phyloP scores from a whole-genome alignment of 2,329 filamentous ascomycete genomes.

The Cercospora sp. region DNA sequence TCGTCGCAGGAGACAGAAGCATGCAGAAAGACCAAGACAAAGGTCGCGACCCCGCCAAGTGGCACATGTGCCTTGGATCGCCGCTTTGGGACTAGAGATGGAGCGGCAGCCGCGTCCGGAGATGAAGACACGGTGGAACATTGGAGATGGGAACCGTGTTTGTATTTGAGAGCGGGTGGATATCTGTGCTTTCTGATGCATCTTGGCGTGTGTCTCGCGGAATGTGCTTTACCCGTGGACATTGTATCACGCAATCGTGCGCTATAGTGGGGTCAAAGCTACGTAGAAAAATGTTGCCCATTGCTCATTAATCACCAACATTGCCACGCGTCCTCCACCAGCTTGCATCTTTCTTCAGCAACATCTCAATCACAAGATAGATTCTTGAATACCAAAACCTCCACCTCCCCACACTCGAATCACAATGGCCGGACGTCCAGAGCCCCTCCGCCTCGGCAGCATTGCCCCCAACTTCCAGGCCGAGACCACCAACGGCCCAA shows the following conservation, averaged over 20 bases:
- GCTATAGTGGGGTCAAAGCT: slow-evolving; percentile 2
- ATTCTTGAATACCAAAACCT: slow-evolving; percentile 21
- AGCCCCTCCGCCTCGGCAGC: slow-evolving; percentile 63
- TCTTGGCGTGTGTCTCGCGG: background rate
- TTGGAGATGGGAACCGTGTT: too few species aligned
- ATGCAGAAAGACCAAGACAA: background rate
- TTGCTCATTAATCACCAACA: slow-evolving; percentile 4
- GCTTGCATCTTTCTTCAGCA: background rate
- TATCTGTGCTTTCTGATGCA: too few species aligned
- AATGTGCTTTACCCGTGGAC: background rate
- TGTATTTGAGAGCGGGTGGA: background rate
- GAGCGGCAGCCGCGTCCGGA: background rate
- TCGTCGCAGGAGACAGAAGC: background rate
- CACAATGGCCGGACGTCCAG: slow-evolving; percentile 15
- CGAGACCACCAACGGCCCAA: slow-evolving; percentile 64
- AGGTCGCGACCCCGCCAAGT: background rate
- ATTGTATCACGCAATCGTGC: slow-evolving; percentile 8
- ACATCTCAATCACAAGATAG: background rate
- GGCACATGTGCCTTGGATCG: background rate
- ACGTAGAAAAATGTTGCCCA: slow-evolving; percentile 7
- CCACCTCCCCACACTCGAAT: background rate
- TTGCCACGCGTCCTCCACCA: slow-evolving; percentile 7
- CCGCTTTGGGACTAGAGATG: background rate
- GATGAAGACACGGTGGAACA: background rate
- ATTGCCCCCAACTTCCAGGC: slow-evolving; percentile 69